These are phyloP conservation scores for Pythium vanterpoolii DNA, from an alignment of 352 stramenopile genomes.

Conservation along the genomic window DNA sequence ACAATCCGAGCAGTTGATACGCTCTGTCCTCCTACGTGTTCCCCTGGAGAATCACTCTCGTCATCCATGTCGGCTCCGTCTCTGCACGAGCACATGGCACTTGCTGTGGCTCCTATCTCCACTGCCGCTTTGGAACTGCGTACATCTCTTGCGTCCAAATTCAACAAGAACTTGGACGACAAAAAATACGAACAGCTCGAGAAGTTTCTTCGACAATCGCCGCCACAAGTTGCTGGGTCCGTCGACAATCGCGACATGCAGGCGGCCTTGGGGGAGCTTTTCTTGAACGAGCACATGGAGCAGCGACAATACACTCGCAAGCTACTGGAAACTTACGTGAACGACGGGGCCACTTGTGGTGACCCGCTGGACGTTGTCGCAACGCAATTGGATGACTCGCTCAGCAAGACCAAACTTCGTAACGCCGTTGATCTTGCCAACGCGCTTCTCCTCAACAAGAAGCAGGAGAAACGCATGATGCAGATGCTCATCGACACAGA, in stretches of 20 bases:
- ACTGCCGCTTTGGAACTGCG: conserved; percentile 9
- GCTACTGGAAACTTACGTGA: neutral
- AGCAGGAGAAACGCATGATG: conserved; percentile 66
- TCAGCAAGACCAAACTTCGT: conserved; percentile 64
- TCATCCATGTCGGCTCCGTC: neutral
- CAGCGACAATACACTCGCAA: conserved; percentile 11
- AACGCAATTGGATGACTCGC: conserved; percentile 42
- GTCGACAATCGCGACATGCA: conserved; percentile 37
- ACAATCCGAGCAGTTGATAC: conserved; percentile 52
- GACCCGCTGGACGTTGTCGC: conserved; percentile 13
- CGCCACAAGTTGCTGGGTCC: conserved; percentile 9
- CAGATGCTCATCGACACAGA: conserved; percentile 69
- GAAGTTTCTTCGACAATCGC: conserved; percentile 39
- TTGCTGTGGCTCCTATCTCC: neutral
- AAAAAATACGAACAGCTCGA: conserved; percentile 31
- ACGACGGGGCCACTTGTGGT: neutral
- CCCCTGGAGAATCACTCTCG: neutral
- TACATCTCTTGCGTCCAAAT: conserved; percentile 24
- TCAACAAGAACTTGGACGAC: conserved; percentile 26
- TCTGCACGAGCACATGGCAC: neutral
- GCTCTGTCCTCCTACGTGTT: conserved; percentile 10
- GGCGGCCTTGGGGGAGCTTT: conserved; percentile 22
- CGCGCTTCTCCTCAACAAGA: conserved; percentile 37
- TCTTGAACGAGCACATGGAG: conserved; percentile 18
- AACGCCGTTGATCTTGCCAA: conserved; percentile 71